A percentile compares a stretch with the other conserved stretches of the same genome.
Evolutionary conservation across 2,329 filamentous ascomycete species (phyloP).

Genomic region (Claviceps maximensis): DNA sequence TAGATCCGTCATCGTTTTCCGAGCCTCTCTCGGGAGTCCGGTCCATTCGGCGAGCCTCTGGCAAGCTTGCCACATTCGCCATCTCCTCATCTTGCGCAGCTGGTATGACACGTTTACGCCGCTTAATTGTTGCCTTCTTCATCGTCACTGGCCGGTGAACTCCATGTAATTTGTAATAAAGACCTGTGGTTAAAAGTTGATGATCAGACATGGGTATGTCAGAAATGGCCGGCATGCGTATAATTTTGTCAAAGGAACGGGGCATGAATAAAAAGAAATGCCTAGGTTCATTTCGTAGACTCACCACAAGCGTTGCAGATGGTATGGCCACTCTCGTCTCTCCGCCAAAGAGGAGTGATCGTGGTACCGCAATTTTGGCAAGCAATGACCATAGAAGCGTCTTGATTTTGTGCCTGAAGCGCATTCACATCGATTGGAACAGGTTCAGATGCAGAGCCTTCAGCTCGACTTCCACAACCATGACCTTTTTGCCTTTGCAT

Average conservation of each 20-base stretch:
- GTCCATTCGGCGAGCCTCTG: slow-evolving; percentile 24
- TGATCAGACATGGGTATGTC: background rate
- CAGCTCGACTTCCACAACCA: slow-evolving; percentile 18
- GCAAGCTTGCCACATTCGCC: slow-evolving; percentile 35
- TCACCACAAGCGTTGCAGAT: slow-evolving; percentile 97
- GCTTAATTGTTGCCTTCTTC: slow-evolving; percentile 97
- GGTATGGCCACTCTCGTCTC: slow-evolving; percentile 87
- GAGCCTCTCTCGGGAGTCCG: slow-evolving; percentile 37
- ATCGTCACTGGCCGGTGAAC: slow-evolving; percentile 90
- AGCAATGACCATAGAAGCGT: slow-evolving; percentile 51
- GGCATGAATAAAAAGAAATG: background rate
- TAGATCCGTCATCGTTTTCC: slow-evolving; percentile 49
- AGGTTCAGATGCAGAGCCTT: slow-evolving; percentile 14
- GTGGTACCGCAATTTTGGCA: slow-evolving; percentile 97
- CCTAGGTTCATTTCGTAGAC: slow-evolving; percentile 19
- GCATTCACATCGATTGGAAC: slow-evolving; percentile 22
- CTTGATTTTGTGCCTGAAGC: slow-evolving; percentile 18
- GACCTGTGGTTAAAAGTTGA: slow-evolving; percentile 36
- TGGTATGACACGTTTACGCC: slow-evolving; percentile 86
- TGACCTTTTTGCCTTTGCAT: slow-evolving; percentile 30
- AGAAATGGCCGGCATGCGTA: background rate
- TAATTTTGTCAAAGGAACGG: no score
- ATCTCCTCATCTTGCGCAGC: slow-evolving; percentile 43
- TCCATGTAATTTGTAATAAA: slow-evolving; percentile 94
- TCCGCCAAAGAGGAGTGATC: slow-evolving; percentile 88